A percentile compares a stretch with the other conserved stretches of the same genome.
These are phyloP conservation scores for Teratosphaeria destructans DNA, from an alignment of 2,329 filamentous ascomycete genomes.

Conservation along the genomic window DNA sequence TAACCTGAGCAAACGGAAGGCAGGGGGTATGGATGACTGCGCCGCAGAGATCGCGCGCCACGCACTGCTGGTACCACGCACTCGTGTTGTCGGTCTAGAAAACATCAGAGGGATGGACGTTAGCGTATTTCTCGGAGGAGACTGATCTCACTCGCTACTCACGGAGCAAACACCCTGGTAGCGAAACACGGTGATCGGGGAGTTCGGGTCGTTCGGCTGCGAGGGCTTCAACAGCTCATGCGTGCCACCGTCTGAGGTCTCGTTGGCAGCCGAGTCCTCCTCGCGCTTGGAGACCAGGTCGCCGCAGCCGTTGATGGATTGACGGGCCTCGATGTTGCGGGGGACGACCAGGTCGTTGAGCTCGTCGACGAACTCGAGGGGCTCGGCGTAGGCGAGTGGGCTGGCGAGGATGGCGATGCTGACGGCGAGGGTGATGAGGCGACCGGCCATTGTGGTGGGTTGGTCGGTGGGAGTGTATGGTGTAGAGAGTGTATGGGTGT, in stretches of 20 bases:
- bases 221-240: neutral
- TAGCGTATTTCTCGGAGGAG: neutral
- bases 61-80: neutral
- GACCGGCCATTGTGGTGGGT: neutral
- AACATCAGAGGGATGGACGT: neutral
- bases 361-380: neutral
- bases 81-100: neutral
- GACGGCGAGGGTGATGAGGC: neutral
- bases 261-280: neutral
- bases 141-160: neutral
- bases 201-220: neutral
- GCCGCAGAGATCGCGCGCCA: neutral
- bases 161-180: neutral
- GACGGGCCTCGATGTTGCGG: neutral
- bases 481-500: neutral
- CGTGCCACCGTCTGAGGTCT: neutral
- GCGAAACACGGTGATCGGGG: neutral
- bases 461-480: neutral
- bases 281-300: neutral
- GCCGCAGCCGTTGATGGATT: neutral
- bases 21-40: neutral
- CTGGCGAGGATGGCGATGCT: neutral
- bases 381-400: neutral
- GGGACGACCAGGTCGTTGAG: neutral
- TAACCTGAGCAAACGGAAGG: neutral